phyloP scores from a whole-genome alignment of 441 rosid species.

The Cnidoscolus chayamansa region DNA sequence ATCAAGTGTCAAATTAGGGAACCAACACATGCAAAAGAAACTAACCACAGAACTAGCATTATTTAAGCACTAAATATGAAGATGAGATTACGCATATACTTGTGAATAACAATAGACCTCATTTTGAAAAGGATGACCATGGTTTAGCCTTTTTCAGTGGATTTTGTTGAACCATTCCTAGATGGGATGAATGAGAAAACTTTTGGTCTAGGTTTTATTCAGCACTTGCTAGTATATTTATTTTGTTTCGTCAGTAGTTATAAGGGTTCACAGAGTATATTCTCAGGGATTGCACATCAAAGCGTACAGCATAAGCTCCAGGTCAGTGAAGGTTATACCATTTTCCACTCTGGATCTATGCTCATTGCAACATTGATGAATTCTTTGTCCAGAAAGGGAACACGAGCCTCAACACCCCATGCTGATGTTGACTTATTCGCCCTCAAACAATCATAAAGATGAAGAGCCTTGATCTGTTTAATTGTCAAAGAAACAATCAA shows the following conservation, averaged over 20 bases:
- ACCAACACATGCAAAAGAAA: conserved; percentile 3
- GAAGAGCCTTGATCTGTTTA: conserved; percentile 88
- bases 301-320: conserved; percentile 5
- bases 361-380: conserved; percentile 76
- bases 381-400: conserved; percentile 91
- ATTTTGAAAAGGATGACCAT: neutral
- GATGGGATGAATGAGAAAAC: neutral
- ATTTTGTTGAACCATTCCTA: neutral
- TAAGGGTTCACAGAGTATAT: neutral
- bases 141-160: neutral
- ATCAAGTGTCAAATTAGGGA: neutral
- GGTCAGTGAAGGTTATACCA: conserved; percentile 44
- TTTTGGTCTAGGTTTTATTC: neutral
- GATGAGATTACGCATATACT: neutral
- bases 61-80: neutral
- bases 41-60: neutral
- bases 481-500: conserved; percentile 24
- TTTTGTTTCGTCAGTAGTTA: neutral
- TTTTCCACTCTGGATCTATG: conserved; percentile 98
- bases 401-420: conserved; percentile 99
- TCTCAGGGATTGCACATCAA: neutral
- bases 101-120: neutral
- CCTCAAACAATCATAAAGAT: conserved; percentile 97
- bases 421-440: conserved; percentile 98
- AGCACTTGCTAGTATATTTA: neutral